Conservation (phyloP, 495 filamentous ascomycete genomes). For the Penicillium bialowiezense region DNA sequence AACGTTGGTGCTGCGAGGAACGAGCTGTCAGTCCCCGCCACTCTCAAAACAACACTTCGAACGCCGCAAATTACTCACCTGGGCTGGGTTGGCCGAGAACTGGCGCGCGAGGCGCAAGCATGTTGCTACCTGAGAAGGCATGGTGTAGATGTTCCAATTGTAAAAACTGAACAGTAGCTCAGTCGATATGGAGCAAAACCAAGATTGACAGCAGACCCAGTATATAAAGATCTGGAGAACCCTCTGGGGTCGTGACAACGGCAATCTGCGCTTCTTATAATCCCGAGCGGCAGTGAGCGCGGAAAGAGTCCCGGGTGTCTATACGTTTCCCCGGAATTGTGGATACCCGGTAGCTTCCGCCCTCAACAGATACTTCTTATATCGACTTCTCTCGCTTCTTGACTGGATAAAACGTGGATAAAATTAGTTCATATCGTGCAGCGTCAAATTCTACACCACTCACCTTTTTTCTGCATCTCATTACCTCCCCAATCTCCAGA, state of each 20-base stretch:
- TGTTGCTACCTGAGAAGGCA: slow-evolving; percentile 45
- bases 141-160: slow-evolving; percentile 16
- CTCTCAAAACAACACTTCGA: neutral
- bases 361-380: neutral
- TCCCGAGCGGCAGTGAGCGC: slow-evolving; percentile 15
- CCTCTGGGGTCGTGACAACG: neutral
- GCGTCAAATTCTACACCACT: neutral
- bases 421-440: neutral
- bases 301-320: slow-evolving; percentile 6
- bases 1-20: slow-evolving; percentile 36
- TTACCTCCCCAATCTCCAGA: neutral
- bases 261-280: slow-evolving; percentile 18
- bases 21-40: neutral
- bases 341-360: slow-evolving; percentile 9
- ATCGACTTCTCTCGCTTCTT: neutral
- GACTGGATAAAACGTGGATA: neutral
- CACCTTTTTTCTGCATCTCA: neutral
- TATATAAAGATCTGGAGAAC: slow-evolving; percentile 1
- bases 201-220: neutral
- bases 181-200: neutral
- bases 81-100: slow-evolving; percentile 36
- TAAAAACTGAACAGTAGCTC: neutral
- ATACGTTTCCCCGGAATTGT: slow-evolving; percentile 15
- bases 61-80: slow-evolving; percentile 25
- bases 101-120: slow-evolving; percentile 44